A percentile compares a stretch with the other conserved stretches of the same genome.
These are phyloP conservation scores for Pseudogymnoascus sp. DNA, from an alignment of 2,329 filamentous ascomycete species.

Conservation along the genomic window DNA sequence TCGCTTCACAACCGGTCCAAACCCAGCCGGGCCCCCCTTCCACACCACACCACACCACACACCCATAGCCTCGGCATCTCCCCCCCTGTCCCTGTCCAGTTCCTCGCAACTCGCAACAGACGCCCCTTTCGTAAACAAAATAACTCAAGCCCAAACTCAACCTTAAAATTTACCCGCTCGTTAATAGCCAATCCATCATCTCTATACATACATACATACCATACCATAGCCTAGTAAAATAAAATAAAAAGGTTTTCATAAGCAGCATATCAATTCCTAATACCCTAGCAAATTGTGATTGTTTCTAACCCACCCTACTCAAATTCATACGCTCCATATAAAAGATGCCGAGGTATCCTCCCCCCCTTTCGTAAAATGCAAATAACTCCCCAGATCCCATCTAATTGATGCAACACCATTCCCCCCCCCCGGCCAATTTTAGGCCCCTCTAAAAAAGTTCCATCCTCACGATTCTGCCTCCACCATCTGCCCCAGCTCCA, in stretches of 20 bases:
- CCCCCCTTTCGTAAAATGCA: background rate
- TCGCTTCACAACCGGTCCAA: background rate
- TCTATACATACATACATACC: no score
- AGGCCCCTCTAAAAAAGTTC: no score
- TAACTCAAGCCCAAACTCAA: background rate
- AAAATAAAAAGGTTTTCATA: no score
- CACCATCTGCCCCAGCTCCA: no score
- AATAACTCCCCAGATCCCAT: background rate
- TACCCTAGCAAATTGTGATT: background rate
- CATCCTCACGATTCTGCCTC: no score
- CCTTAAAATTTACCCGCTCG: background rate
- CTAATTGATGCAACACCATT: background rate
- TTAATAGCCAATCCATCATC: no score
- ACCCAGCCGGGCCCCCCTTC: background rate
- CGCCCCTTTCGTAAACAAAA: no score
- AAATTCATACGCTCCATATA: background rate
- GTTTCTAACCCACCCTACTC: background rate
- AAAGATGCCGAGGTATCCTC: background rate
- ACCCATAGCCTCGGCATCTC: background rate
- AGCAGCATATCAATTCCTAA: no score
- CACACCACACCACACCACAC: no score
- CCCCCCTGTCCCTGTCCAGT: background rate
- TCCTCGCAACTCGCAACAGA: background rate
- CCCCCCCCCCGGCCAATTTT: no score
- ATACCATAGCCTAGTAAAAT: no score